Conservation (phyloP, 345 rosid species). For the Cardiospermum halicacabum region DNA sequence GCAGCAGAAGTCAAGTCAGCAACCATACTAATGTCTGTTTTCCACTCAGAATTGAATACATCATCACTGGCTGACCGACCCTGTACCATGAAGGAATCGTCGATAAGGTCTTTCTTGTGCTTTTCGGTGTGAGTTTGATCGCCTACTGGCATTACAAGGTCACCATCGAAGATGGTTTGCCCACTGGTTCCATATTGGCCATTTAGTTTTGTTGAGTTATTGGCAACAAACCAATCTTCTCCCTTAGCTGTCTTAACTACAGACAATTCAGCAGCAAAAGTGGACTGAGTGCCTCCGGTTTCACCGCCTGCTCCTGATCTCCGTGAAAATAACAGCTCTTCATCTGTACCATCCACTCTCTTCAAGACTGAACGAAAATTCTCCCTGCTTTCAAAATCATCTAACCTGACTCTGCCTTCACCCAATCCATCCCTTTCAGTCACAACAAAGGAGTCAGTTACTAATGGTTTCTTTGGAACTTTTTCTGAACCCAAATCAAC, state of each 20-base stretch:
- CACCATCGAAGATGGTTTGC: slow-evolving; percentile 37
- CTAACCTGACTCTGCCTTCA: slow-evolving; percentile 28
- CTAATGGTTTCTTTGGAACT: slow-evolving; percentile 21
- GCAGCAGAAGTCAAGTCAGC: slow-evolving; percentile 44
- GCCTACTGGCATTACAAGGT: slow-evolving; percentile 21
- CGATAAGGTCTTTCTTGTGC: slow-evolving; percentile 36
- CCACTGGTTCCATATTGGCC: slow-evolving; percentile 22
- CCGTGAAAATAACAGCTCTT: slow-evolving; percentile 36
- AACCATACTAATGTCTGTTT: slow-evolving; percentile 60
- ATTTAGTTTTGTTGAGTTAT: slow-evolving; percentile 29
- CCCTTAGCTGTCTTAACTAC: slow-evolving; percentile 46
- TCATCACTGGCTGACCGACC: slow-evolving; percentile 34
- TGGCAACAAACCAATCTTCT: slow-evolving; percentile 56
- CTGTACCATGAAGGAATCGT: slow-evolving; percentile 80
- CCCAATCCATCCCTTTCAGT: slow-evolving; percentile 27
- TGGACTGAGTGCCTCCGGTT: slow-evolving; percentile 23
- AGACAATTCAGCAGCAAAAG: slow-evolving; percentile 29
- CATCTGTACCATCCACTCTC: slow-evolving; percentile 47
- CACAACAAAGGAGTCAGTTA: slow-evolving; percentile 42
- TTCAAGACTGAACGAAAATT: slow-evolving; percentile 35
- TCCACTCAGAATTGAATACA: slow-evolving; percentile 48
- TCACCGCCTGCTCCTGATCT: slow-evolving; percentile 41
- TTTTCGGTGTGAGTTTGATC: slow-evolving; percentile 24
- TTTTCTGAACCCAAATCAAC: slow-evolving; percentile 32
- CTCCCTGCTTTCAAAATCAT: slow-evolving; percentile 47